These are phyloP conservation scores for Debaryomyces nepalensis DNA, from an alignment of 1,139 yeast species.

Conservation along the genomic window DNA sequence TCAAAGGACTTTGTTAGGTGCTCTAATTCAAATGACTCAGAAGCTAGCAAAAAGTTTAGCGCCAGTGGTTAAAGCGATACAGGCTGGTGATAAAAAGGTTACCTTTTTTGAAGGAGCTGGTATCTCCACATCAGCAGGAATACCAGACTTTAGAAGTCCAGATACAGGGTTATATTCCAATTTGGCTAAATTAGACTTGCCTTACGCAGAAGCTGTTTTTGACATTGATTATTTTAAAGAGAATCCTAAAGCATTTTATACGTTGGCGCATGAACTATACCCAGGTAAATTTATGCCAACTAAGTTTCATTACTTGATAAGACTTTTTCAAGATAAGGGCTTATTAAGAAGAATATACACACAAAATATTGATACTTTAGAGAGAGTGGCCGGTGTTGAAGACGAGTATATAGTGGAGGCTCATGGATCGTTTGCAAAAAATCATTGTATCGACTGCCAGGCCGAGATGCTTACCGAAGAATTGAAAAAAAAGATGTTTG, in stretches of 20 bases:
- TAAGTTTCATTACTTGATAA: constrained; percentile 73
- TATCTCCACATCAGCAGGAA: constrained; percentile 88
- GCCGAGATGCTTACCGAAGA: constrained; percentile 55
- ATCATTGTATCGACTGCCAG: constrained; percentile 80
- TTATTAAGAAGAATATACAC: constrained; percentile 75
- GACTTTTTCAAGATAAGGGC: constrained; percentile 65
- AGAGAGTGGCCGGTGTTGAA: constrained; percentile 77
- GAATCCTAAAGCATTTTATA: constrained; percentile 82
- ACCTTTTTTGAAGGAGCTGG: constrained; percentile 86
- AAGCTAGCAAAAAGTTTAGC: constrained; percentile 18
- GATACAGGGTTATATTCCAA: constrained; percentile 89
- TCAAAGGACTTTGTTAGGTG: too few relatives aligned
- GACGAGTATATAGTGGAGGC: constrained; percentile 79
- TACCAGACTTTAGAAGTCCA: constrained; percentile 94
- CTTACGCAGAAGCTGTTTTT: constrained; percentile 94
- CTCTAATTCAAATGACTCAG: constrained; percentile 18
- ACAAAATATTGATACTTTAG: constrained; percentile 91
- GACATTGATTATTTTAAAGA: constrained; percentile 80
- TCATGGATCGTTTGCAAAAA: constrained; percentile 88
- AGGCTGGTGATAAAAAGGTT: constrained; percentile 33
- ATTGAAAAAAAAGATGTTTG: constrained; percentile 48
- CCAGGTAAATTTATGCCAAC: constrained; percentile 91
- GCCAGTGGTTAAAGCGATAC: constrained; percentile 30
- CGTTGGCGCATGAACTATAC: constrained; percentile 79
- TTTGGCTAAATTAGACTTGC: constrained; percentile 71